Evolutionary conservation across 805 yeast genomes (phyloP), one percentile per base, ranked within the genome.

Genomic region (Zygosaccharomyces rouxii): DNA sequence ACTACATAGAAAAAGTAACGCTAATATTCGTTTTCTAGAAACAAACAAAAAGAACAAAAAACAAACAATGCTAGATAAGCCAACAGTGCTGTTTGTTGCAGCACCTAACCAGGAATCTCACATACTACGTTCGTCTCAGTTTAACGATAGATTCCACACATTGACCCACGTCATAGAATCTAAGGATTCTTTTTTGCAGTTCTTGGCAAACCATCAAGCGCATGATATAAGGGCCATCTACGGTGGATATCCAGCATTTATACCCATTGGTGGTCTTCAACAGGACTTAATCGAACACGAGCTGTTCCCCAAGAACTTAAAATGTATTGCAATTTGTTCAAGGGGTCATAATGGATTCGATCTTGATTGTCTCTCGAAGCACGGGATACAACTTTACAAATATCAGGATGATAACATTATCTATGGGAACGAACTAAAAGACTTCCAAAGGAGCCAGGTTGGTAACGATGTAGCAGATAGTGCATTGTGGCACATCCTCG

Each of bases 381-480:
- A 66, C 38, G 71, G 69, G 1, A 74, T 81, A 21, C 56, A 63
- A 30, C 61, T 82, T 51, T 77, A 77, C 54, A 77, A 80, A 56
- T 67, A 63, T 50, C 60, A 60, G 31, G 66, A 64, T 50, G 54
- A 51, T 22, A 44, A 48, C 3, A 33, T 18, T 1, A 25, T 33
- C 1, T 29, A 44, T 5, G 58, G 49, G 6, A 44, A 33, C 4
- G 31, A 33, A 9, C 11, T 37, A 25, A 26, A 44, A 5, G 39
- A 29, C 6, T 52, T 54, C 23, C 33, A 49, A 23, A 49, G 52
- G 25, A 63, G 71, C 42, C 68, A 79, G 62, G 81, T 80, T 0
- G 78, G 83, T 3, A 79, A 75, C 39, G 83, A 83, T 18, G 87
- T 83, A 13, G 86, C 85, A 2, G 87, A 83, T 54, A 71, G 80